A percentile compares a stretch with the other conserved stretches of the same genome.
Evolutionary conservation across 2,329 filamentous ascomycete species (phyloP).

Genomic region (Dendryphion nanum): DNA sequence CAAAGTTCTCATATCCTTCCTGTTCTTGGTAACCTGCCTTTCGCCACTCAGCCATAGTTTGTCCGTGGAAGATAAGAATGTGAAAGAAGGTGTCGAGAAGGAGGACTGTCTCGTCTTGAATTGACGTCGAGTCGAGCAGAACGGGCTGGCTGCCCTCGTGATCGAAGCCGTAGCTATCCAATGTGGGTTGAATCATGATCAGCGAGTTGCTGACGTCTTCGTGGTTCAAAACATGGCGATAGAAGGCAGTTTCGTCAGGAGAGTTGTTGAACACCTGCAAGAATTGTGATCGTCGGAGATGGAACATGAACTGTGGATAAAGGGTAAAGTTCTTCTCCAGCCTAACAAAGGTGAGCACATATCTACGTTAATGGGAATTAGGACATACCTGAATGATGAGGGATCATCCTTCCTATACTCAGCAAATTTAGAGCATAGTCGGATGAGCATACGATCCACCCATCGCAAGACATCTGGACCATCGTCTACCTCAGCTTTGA

Average conservation of each 20-base stretch:
- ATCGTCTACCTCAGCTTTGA: conserved; percentile 97
- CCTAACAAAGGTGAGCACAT: conserved; percentile 51
- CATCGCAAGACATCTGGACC: conserved; percentile 96
- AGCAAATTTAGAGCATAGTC: conserved; percentile 92
- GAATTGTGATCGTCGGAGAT: conserved; percentile 94
- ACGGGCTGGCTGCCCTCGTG: conserved; percentile 91
- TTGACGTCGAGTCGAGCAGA: conserved; percentile 93
- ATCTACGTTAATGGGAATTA: conserved; percentile 65
- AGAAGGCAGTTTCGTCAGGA: conserved; percentile 98
- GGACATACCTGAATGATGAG: conserved; percentile 83
- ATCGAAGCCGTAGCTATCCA: conserved; percentile 96
- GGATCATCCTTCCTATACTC: conserved; percentile 98
- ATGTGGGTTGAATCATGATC: conserved; percentile 97
- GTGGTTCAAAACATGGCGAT: conserved; percentile 93
- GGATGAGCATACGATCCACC: conserved; percentile 98
- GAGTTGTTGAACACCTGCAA: conserved; percentile 99
- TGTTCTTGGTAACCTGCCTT: conserved; percentile 98
- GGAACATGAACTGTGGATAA: conserved; percentile 99
- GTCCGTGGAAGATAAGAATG: conserved; percentile 97
- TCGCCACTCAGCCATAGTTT: conserved; percentile 96
- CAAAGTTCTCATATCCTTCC: conserved; percentile 97
- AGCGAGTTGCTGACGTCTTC: conserved; percentile 96
- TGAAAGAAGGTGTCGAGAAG: conserved; percentile 99
- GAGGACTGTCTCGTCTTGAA: conserved; percentile 89
- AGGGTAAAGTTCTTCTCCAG: conserved; percentile 96